Base-by-base conservation (phyloP, 1,284 basidiomycete genomes). In the Farysia itapuensis region DNA sequence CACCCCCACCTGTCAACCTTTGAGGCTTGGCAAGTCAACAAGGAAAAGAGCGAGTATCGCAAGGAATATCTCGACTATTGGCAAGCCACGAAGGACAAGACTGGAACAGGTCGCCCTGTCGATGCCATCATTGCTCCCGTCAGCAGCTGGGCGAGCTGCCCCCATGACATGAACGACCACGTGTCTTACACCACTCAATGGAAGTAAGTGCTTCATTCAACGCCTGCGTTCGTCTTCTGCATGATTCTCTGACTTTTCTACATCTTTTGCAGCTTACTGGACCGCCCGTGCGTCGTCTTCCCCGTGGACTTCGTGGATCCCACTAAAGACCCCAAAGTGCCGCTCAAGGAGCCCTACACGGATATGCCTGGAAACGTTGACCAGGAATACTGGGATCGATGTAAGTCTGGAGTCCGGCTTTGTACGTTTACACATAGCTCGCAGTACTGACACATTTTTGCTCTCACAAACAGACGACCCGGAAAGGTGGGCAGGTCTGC, bases 101-200 rank as follows among this genome's bases (percentile, higher is more conserved):
- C 84, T 1, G 53, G 72, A 13, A 80, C 80, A 6, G 82, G 83
- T 12, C 74, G 83, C 33, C 77, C 79, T 4, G 79, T 85, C 12
- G 84, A 85, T 64, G 85, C 82, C 0, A 81, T 87, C 38, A 82
- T 87, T 24, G 77, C 79, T 14, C 83, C 84, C 3, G 79, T 80
- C 14, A 80, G 81, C 19, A 79, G 81, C 6, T 81, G 80, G 21
- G 72, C 82, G 2, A 81, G 82, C 18, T 79, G 82, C 23, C 81
- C 79, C 14, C 83, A 84, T 45, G 81, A 81, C 44, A 79, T 78
- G 2, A 80, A 80, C 26, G 77, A 79, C 43, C 52, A 50, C 20
- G 45, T 48, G 5, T 38, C 39, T 73, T 74, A 13, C 49, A 68
- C 23, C 31, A 37, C 46, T 12, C 41, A 44, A 26, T 56, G 42